Base-by-base conservation (phyloP, 768 basidiomycete genomes). In the Pulveroboletus sp. region DNA sequence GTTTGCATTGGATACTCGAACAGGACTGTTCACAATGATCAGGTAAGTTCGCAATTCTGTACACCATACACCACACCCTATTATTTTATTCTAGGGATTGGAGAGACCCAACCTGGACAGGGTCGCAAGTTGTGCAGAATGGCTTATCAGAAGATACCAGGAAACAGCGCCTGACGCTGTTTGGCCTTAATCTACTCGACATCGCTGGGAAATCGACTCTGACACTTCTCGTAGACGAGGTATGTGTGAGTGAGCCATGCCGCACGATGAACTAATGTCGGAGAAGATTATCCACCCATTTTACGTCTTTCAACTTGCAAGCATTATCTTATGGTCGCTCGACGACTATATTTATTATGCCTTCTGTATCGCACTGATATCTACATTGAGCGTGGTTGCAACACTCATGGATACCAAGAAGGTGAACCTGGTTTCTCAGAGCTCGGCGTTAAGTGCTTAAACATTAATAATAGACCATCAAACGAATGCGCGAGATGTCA, bases 331-430 rank as follows among this genome's bases (percentile, higher is more conserved):
- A 6, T 99, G 96, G 96, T 87, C 89, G 2, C 60, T 98, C 46
- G 96, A 99, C 57, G 80, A 97, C 65, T 99, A 98, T 63, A 93
- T 86, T 58, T 97, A 97, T 62, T 98, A 98, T 66, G 95, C 94
- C 10, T 95, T 94, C 58, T 96, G 93, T 59, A 99, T 98, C 58
- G 91, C 84, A 27, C 72, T 96, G 37, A 98, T 99, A 60, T 93
- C 90, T 31, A 71, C 84, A 30, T 73, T 86, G 50, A 95, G 90
- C 61, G 87, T 97, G 54, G 65, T 76, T 1, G 87, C 89, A 2
- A 97, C 95, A 0, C 74, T 98, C 11, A 66, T 98, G 27, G 96
- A 98, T 62, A 99, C 96, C 0, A 90, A 84, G 63, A 87, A 87
- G 79, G 92, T 88, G 18, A 54, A 39, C 71, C 33, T 62, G n/a